Evolutionary conservation across 2,329 filamentous ascomycete genomes (phyloP).

Genomic region (Colletotrichum gigasporum): DNA sequence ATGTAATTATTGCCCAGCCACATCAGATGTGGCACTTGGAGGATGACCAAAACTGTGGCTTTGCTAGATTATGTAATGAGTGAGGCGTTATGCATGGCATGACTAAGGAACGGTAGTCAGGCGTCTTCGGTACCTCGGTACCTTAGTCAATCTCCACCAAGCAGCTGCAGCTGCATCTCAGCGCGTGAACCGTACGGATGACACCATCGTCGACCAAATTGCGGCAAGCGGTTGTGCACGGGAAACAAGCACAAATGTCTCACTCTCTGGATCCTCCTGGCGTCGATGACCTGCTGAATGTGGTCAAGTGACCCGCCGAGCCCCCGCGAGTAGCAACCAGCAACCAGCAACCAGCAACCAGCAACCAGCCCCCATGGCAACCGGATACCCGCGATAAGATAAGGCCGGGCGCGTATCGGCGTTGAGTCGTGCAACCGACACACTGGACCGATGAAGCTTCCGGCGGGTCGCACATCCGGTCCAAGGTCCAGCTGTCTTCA

Average conservation of each 20-base stretch:
- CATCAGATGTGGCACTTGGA: no score
- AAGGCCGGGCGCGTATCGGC: conserved; percentile 9
- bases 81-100: no score
- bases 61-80: no score
- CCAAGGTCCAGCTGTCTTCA: conserved; percentile 22
- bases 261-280: background rate
- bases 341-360: background rate
- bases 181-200: no score
- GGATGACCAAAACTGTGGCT: no score
- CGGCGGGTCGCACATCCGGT: conserved; percentile 3
- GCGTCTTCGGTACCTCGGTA: no score
- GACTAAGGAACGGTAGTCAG: no score
- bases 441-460: conserved; percentile 11
- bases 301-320: conserved; percentile 15
- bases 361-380: background rate
- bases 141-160: no score
- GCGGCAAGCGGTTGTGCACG: background rate
- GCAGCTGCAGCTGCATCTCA: no score
- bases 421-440: background rate
- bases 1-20: no score
- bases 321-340: background rate
- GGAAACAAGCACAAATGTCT: background rate
- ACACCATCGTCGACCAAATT: background rate
- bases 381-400: conserved; percentile 13
- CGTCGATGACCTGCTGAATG: conserved; percentile 15